Evolutionary conservation across 129 eudicot genomes (phyloP).

Genomic region (Flaveria bidentis): DNA sequence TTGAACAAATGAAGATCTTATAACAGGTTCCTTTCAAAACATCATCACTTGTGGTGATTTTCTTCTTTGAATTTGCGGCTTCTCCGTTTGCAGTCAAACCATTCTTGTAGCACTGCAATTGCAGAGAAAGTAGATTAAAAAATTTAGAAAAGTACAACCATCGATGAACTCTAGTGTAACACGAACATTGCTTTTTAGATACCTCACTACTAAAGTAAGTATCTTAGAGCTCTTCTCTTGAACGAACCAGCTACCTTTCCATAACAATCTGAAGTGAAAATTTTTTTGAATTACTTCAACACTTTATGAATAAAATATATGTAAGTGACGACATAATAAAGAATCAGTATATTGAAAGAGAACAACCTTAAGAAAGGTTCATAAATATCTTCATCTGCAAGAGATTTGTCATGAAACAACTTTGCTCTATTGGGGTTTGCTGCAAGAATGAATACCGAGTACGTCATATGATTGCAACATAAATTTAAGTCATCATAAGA

Average conservation of each 20-base stretch:
- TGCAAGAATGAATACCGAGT: conserved; percentile 36
- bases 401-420: conserved; percentile 75
- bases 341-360: conserved; percentile 8
- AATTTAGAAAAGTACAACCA: not conserved
- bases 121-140: not conserved
- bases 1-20: conserved; percentile 87
- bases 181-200: conserved; percentile 23
- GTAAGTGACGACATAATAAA: conserved; percentile 7
- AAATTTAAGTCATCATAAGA: conserved; percentile 8
- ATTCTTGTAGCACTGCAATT: conserved; percentile 55
- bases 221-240: conserved; percentile 98
- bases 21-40: conserved; percentile 82
- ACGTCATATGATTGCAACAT: conserved; percentile 20
- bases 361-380: conserved; percentile 86
- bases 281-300: conserved; percentile 1
- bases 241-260: conserved; percentile 93
- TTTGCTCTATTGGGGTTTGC: conserved; percentile 75
- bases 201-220: conserved; percentile 83
- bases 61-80: conserved; percentile 67
- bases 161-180: not conserved
- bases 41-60: conserved; percentile 56
- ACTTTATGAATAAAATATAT: not conserved
- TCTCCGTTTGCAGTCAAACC: conserved; percentile 48
- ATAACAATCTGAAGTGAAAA: conserved; percentile 68
- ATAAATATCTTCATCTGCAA: conserved; percentile 72